phyloP scores from a whole-genome alignment of 306 rosid genomes.

The Prunus mume region DNA sequence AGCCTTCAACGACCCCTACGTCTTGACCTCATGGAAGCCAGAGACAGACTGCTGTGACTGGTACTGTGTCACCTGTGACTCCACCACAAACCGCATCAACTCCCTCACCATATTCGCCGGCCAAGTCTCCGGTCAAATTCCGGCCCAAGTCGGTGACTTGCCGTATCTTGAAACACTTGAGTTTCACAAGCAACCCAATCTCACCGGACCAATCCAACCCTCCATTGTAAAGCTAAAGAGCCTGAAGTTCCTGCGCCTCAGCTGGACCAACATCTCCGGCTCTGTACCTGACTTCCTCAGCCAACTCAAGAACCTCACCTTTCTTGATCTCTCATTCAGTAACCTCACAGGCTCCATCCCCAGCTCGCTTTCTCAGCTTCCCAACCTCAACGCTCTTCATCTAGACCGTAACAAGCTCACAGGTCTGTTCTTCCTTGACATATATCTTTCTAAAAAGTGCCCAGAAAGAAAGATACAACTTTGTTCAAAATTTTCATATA shows the following conservation, averaged over 20 bases:
- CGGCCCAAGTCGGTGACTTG: slow-evolving; percentile 61
- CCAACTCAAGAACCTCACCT: slow-evolving; percentile 44
- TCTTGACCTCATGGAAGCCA: slow-evolving; percentile 59
- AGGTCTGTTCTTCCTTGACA: not conserved
- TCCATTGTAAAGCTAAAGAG: slow-evolving; percentile 50
- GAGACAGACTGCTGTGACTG: slow-evolving; percentile 62
- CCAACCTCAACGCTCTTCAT: slow-evolving; percentile 20
- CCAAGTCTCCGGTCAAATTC: slow-evolving; percentile 49
- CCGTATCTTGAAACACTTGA: slow-evolving; percentile 49
- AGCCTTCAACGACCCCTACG: slow-evolving; percentile 66
- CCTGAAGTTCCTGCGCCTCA: slow-evolving; percentile 42
- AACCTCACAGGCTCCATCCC: slow-evolving; percentile 57
- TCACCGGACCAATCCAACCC: slow-evolving; percentile 62
- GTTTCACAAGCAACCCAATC: slow-evolving; percentile 56
- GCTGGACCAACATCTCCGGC: slow-evolving; percentile 57
- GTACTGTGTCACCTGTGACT: slow-evolving; percentile 55
- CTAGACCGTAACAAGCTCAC: slow-evolving; percentile 45
- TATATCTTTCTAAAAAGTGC: too few relatives aligned
- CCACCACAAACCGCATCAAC: slow-evolving; percentile 56
- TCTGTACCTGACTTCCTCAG: slow-evolving; percentile 57
- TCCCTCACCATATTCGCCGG: slow-evolving; percentile 43
- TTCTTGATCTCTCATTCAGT: slow-evolving; percentile 51
- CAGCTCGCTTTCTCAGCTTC: slow-evolving; percentile 49
- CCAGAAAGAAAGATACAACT: too few relatives aligned
- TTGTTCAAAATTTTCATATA: too few relatives aligned